These are phyloP conservation scores for Cymbopogon flexuosus DNA, from an alignment of 202 grass and related monocot genomes.

Conservation along the genomic window DNA sequence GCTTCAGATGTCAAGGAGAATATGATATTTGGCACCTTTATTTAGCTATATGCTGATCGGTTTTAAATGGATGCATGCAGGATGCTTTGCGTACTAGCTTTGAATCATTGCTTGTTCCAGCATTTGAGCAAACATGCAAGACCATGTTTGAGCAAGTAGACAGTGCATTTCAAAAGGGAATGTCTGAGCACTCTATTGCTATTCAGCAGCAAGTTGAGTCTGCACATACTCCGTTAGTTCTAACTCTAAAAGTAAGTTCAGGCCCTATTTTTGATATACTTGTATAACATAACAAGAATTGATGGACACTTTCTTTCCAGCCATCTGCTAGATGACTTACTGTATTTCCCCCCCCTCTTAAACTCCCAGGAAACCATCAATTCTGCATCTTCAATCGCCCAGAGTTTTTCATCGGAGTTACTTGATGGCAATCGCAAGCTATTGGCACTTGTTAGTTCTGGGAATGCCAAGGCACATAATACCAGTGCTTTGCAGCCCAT, in stretches of 20 bases:
- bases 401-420: conserved; percentile 77
- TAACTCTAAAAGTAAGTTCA: conserved; percentile 78
- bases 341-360: neutral
- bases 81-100: conserved; percentile 71
- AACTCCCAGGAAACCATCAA: conserved; percentile 62
- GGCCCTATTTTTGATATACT: neutral
- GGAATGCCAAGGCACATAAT: conserved; percentile 51
- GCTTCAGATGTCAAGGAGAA: neutral
- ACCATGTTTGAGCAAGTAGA: conserved; percentile 98
- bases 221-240: conserved; percentile 70
- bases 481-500: conserved; percentile 50
- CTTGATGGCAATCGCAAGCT: conserved; percentile 78
- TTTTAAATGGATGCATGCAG: conserved; percentile 44
- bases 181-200: conserved; percentile 74
- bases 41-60: conserved; percentile 24
- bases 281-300: conserved; percentile 16
- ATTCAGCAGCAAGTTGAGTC: conserved; percentile 81
- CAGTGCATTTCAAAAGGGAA: conserved; percentile 87
- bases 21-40: neutral
- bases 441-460: conserved; percentile 66
- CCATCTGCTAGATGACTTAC: neutral
- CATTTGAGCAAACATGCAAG: conserved; percentile 91
- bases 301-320: neutral
- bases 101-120: conserved; percentile 77
- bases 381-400: conserved; percentile 80